Evolutionary conservation across 495 filamentous ascomycete species (phyloP), one percentile per base, ranked within the genome.

Genomic region (Glonium stellatum): DNA sequence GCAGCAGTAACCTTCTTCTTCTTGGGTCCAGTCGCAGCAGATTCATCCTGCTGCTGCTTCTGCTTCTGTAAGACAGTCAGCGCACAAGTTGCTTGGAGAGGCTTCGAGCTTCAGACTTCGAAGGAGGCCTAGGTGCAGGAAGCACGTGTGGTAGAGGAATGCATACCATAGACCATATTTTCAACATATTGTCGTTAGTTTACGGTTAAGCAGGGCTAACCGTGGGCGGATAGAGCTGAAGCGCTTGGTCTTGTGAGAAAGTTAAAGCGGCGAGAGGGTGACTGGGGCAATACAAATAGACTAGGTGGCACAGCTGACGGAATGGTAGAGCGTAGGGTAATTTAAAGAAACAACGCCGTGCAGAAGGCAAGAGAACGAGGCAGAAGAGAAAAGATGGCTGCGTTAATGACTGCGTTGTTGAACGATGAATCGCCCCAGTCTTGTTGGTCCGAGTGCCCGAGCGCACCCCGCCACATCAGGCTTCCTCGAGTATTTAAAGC

Each of bases 1-100:
- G 93, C 93, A 44, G 93, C 89, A 34, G 93, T 98, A 60, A 97
- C 91, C 77, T 95, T 96, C 83, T 96, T 97, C 80, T 95, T 97
- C 80, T 90, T 93, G 55, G 84, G 82, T 0, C 86, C 86, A 21
- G 72, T 62, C 21, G 67, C 67, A 57, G 75, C 80, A 18, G 81
- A 82, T 21, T 91, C 91, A 72, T 90, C 89, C 77, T 89, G 86
- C 75, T 96, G 86, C 79, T 96, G 89, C 82, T 97, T 86, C 73
- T 95, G 89, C 79, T 96, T 95, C 89, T 96, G 66, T 51, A 42
- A 15, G 15, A 22, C 23, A 9, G 62, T 69, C 31, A 69, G 67
- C 57, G 15, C 4, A n/a, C 23, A 22, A 13, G 4, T 15, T 18
- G 23, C 34, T 44, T 18, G 18, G 39, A 31, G 27, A 31, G 27